Evolutionary conservation across 805 yeast species (phyloP), one percentile per base, ranked within the genome.

Genomic region (Candida parachauliodes): DNA sequence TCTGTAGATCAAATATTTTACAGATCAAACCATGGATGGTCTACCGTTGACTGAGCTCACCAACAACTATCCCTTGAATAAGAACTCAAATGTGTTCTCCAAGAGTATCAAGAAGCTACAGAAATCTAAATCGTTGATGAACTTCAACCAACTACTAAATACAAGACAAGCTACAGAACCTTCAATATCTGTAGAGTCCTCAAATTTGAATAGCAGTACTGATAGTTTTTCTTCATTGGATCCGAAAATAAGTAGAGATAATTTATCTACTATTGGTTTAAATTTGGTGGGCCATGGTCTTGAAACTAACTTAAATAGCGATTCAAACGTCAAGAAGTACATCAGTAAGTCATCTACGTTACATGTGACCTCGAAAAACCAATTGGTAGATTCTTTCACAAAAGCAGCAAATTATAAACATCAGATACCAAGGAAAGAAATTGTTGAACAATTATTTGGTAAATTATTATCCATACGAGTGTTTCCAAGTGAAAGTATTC

Each of bases 401-500:
- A 46, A 57, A 7, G 64, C 61, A 4, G 51, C 60, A 2, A 49
- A 57, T n/a, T 46, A 57, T 31, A 52, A 60, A 33, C 49, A 58
- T 34, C 62, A 57, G 39, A 56, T 64, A 44, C 74, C 74, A 2
- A 47, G 47, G 4, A 39, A 64, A 3, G 54, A 52, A 17, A 51
- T 66, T 9, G 73, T 68, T 8, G 70, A 68, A 36, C 47, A 42
- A 4, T 47, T 68, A n/a, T 68, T 68, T 42, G 70, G 67, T 36
- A 51, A 55, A 32, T 44, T 68, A n/a, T 49, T 68, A 4, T 52
- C 68, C 3, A 53, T 54, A 4, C 48, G 73, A 31, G 69, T 55
- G 0, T 67, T 68, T 36, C 54, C 68, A 1, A 65, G 56, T n/a
- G 48, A 52, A 26, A 64, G 69, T 2, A 37, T 61, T 6, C 55